A percentile compares a stretch with the other conserved stretches of the same genome.
These are phyloP conservation scores for Pseudogymnoascus sp. DNA, from an alignment of 2,329 filamentous ascomycete species.

Conservation along the genomic window DNA sequence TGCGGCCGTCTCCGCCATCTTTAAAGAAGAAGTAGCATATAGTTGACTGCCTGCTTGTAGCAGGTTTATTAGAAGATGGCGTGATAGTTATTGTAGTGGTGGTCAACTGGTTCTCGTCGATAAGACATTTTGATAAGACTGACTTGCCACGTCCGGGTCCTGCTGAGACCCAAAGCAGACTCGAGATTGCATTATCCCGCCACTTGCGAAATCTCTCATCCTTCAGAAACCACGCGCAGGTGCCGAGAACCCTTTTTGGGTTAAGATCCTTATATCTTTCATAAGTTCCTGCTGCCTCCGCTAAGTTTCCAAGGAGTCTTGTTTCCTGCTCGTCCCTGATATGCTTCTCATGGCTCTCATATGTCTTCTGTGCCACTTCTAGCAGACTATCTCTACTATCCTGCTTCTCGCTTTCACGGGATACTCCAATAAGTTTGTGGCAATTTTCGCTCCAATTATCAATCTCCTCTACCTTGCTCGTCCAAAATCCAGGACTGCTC, in stretches of 20 bases:
- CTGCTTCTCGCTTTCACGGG: background rate
- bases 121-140: background rate
- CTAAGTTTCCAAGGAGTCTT: background rate
- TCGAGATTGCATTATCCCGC: background rate
- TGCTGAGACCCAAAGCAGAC: background rate
- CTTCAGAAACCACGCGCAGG: background rate
- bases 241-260: background rate
- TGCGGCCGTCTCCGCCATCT: background rate
- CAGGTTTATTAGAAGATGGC: background rate
- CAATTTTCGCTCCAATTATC: background rate
- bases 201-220: background rate
- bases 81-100: background rate
- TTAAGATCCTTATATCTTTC: background rate
- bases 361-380: background rate
- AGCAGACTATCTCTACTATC: background rate
- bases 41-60: background rate
- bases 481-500: background rate
- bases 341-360: background rate
- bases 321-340: background rate
- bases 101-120: background rate
- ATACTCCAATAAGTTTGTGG: background rate
- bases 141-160: background rate
- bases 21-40: background rate
- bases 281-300: background rate
- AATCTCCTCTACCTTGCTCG: background rate